Conservation (phyloP, 306 rosid species). For the Quercus rubra region DNA sequence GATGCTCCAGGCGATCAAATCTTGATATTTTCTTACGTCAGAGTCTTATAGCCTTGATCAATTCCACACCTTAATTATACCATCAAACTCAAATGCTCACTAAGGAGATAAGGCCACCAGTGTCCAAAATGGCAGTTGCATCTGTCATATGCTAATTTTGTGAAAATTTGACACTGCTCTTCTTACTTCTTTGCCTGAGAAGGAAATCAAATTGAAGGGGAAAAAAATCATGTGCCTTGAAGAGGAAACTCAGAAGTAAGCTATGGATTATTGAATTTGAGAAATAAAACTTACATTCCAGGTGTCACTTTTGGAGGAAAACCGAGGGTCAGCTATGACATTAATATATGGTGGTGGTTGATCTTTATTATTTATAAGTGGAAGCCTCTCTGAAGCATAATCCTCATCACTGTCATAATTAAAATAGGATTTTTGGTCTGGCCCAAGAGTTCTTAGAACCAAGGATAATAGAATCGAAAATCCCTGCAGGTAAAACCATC, state of each 20-base stretch:
- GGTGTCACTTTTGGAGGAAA: slow-evolving; percentile 18
- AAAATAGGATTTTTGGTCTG: slow-evolving; percentile 1
- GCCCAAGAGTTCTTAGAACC: slow-evolving; percentile 25
- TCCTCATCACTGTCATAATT: slow-evolving; percentile 32
- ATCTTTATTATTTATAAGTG: slow-evolving; percentile 22
- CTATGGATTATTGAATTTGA: neutral
- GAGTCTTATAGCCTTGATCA: neutral
- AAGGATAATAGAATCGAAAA: slow-evolving; percentile 31
- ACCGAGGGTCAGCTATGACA: neutral
- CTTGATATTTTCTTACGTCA: neutral
- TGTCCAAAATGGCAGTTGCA: neutral
- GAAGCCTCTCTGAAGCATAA: slow-evolving; percentile 25
- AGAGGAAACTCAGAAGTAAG: neutral
- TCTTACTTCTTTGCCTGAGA: slow-evolving; percentile 18
- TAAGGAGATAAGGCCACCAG: too few species aligned
- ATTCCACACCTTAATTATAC: neutral
- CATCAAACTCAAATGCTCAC: neutral
- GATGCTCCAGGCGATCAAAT: neutral
- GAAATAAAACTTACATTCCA: slow-evolving; percentile 21
- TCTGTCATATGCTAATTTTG: neutral
- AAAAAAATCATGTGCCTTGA: neutral
- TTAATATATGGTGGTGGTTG: slow-evolving; percentile 19
- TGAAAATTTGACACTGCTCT: neutral
- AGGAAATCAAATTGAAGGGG: neutral
- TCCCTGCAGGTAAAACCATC: slow-evolving; percentile 21